Conservation (phyloP, 1,139 yeast genomes). For the Blastobotrys apis region DNA sequence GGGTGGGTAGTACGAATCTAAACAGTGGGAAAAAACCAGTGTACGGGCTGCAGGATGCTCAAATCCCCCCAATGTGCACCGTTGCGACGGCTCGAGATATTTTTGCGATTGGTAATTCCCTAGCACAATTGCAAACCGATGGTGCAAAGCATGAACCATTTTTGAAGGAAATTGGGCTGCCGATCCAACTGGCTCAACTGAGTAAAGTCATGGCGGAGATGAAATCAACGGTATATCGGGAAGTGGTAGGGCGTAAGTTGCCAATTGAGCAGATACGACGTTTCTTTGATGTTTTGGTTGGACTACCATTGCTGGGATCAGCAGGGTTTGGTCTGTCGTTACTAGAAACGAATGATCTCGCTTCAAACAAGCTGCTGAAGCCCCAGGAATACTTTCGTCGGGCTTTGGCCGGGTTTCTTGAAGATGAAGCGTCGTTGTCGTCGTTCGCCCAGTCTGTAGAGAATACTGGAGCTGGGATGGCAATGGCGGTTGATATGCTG, state of each 20-base stretch:
- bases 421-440: constrained; percentile 7
- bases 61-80: constrained; percentile 19
- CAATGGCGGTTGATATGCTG: background rate
- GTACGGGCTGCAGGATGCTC: constrained; percentile 11
- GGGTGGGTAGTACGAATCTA: constrained; percentile 1
- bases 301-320: constrained; percentile 23
- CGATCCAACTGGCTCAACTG: constrained; percentile 20
- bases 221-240: constrained; percentile 20
- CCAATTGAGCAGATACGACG: constrained; percentile 16
- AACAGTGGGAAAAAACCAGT: background rate
- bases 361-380: background rate
- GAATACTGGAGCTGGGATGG: background rate
- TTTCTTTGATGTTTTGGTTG: constrained; percentile 21
- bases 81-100: constrained; percentile 19
- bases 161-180: constrained; percentile 13
- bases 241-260: constrained; percentile 21
- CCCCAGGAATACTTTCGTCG: constrained; percentile 10
- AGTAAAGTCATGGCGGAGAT: constrained; percentile 17
- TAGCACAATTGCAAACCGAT: constrained; percentile 17
- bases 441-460: constrained; percentile 15
- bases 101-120: constrained; percentile 21
- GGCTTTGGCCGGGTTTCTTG: constrained; percentile 10
- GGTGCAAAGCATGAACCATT: constrained; percentile 3
- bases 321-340: constrained; percentile 19
- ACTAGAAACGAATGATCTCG: background rate